phyloP scores from a whole-genome alignment of 2,329 filamentous ascomycete genomes.

The Penicillium sp. region DNA sequence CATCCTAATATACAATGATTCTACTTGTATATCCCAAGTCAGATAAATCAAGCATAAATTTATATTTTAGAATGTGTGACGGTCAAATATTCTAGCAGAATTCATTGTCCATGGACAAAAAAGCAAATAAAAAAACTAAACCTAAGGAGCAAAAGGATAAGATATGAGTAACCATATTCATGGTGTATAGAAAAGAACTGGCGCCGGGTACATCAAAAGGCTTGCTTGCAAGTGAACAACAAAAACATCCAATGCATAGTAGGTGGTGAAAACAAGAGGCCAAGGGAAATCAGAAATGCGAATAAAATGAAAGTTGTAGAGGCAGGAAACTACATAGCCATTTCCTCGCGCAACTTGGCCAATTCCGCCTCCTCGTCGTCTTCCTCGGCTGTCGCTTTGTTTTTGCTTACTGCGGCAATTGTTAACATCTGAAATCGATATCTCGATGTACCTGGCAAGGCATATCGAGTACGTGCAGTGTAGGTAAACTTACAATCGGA shows the following conservation, averaged over 20 bases:
- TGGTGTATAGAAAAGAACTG: conserved; percentile 15
- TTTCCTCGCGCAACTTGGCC: conserved; percentile 89
- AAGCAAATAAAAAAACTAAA: conserved; percentile 2
- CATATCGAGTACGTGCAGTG: background rate
- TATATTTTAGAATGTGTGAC: background rate
- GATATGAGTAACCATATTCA: conserved; percentile 7
- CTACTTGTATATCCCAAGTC: background rate
- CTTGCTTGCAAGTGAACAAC: conserved; percentile 16
- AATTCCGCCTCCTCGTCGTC: conserved; percentile 97
- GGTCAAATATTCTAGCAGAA: background rate
- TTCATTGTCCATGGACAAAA: background rate
- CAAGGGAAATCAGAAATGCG: background rate
- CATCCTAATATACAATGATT: background rate
- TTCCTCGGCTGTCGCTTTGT: conserved; percentile 62
- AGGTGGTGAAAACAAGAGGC: background rate
- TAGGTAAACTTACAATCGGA: conserved; percentile 67
- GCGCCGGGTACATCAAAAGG: conserved; percentile 12
- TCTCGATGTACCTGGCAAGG: background rate
- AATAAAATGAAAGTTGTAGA: background rate
- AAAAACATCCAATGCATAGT: conserved; percentile 21
- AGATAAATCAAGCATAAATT: background rate
- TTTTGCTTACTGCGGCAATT: conserved; percentile 38
- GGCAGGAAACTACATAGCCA: conserved; percentile 74
- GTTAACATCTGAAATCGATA: conserved; percentile 7
- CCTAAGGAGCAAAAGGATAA: background rate